Evolutionary conservation across 352 stramenopile species (phyloP).

Genomic region (Globisporangium recalcitrans): DNA sequence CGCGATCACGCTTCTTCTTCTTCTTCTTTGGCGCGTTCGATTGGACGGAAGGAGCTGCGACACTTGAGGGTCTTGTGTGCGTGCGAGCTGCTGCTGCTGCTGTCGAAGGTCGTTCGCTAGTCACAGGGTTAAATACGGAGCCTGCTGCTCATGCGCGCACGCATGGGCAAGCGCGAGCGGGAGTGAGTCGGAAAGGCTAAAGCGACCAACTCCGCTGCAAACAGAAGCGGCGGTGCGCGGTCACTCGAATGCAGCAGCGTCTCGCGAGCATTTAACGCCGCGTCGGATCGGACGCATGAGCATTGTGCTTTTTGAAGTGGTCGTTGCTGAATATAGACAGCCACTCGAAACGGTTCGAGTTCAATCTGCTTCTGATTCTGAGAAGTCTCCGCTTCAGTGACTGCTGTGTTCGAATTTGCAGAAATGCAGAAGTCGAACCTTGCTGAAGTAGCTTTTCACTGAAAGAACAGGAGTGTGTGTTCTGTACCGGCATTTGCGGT

Average conservation of each 20-base stretch:
- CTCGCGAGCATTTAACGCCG: background rate
- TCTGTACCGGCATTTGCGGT: background rate
- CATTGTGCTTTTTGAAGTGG: background rate
- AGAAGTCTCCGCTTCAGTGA: background rate
- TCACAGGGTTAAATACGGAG: background rate
- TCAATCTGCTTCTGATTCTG: too few species aligned
- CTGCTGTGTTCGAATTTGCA: background rate
- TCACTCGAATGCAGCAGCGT: background rate
- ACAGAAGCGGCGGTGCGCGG: background rate
- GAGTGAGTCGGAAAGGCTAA: background rate
- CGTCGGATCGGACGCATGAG: background rate
- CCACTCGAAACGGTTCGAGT: background rate
- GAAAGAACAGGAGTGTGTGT: background rate
- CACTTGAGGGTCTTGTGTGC: background rate
- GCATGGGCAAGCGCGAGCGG: background rate
- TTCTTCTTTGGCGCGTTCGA: background rate
- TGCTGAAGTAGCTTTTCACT: background rate
- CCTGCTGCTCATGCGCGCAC: background rate
- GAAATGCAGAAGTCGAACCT: background rate
- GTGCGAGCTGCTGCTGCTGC: background rate
- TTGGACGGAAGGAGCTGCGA: background rate
- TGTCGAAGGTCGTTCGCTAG: background rate
- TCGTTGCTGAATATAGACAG: background rate
- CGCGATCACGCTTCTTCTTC: constrained; percentile 1
- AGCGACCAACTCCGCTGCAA: background rate